Percentiles rank a stretch among this genome's conserved stretches.
These are phyloP conservation scores for Aureobasidium sp. DNA, from an alignment of 2,329 filamentous ascomycete species.

Conservation along the genomic window DNA sequence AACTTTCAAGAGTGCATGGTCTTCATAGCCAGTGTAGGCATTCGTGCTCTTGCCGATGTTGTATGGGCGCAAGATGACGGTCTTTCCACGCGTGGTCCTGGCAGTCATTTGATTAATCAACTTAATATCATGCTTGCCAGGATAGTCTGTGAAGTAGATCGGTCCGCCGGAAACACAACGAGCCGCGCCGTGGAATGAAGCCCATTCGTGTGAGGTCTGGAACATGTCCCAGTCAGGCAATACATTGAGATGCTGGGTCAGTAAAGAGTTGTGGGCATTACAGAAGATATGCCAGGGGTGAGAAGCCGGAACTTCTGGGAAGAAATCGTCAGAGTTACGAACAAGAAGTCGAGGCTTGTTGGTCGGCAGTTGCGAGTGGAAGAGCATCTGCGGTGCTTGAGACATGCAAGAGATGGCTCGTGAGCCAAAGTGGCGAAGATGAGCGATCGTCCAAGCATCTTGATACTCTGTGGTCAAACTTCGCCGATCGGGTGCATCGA, in stretches of 20 bases:
- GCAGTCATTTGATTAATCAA: conserved; percentile 79
- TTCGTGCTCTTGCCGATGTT: conserved; percentile 64
- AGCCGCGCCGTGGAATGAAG: conserved; percentile 80
- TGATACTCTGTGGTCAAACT: conserved; percentile 69
- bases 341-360: conserved; percentile 66
- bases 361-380: conserved; percentile 72
- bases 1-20: conserved; percentile 66
- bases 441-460: conserved; percentile 75
- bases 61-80: conserved; percentile 73
- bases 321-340: conserved; percentile 89
- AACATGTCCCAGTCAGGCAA: conserved; percentile 81
- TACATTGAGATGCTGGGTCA: conserved; percentile 78
- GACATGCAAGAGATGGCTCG: conserved; percentile 93
- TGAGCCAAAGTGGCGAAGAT: conserved; percentile 68
- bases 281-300: conserved; percentile 95
- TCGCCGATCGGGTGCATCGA: conserved; percentile 61
- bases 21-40: conserved; percentile 69
- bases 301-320: conserved; percentile 69
- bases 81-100: conserved; percentile 64
- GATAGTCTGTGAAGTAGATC: conserved; percentile 87
- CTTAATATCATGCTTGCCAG: conserved; percentile 68
- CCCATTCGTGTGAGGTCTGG: conserved; percentile 61
- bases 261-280: conserved; percentile 80
- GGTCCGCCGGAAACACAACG: conserved; percentile 85
- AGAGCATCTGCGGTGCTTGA: conserved; percentile 76